Percentiles rank a stretch among this genome's conserved stretches.
Conservation (phyloP, 192 early-diverging fungal species). For the Umbelopsis isabellina region DNA sequence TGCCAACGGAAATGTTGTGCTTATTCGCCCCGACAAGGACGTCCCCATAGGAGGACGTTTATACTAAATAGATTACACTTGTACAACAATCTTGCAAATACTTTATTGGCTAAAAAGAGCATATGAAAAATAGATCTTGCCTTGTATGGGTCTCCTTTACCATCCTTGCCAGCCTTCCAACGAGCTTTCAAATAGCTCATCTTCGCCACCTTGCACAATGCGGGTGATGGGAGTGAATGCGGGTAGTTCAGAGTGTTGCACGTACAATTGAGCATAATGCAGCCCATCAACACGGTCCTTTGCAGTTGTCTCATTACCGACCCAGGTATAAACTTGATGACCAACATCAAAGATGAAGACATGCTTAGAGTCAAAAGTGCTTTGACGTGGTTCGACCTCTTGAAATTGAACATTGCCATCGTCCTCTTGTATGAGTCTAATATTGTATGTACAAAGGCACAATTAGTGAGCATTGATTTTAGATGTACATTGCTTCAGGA, state of each 20-base stretch:
- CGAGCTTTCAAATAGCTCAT: conserved; percentile 52
- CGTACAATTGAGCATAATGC: conserved; percentile 66
- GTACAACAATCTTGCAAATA: neutral
- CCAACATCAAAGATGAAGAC: conserved; percentile 73
- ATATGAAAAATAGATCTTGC: conserved; percentile 7
- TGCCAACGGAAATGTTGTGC: neutral
- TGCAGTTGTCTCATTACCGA: conserved; percentile 53
- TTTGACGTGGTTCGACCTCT: conserved; percentile 53
- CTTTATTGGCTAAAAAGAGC: conserved; percentile 2
- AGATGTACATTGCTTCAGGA: neutral
- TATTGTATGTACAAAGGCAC: neutral
- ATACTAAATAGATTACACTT: neutral
- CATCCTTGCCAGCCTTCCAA: conserved; percentile 48
- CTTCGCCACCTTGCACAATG: conserved; percentile 72
- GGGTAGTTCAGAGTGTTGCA: conserved; percentile 55
- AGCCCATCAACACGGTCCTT: conserved; percentile 59
- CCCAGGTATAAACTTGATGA: conserved; percentile 62
- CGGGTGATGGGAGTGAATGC: conserved; percentile 60
- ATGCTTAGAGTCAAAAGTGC: conserved; percentile 61
- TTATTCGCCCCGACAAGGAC: conserved; percentile 3
- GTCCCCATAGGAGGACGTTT: conserved; percentile 15
- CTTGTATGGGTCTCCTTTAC: conserved; percentile 14
- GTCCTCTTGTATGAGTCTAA: neutral
- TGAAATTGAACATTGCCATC: conserved; percentile 49
- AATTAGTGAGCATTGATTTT: neutral